phyloP scores from a whole-genome alignment of 352 stramenopile species.

The Globisporangium ultimum region DNA sequence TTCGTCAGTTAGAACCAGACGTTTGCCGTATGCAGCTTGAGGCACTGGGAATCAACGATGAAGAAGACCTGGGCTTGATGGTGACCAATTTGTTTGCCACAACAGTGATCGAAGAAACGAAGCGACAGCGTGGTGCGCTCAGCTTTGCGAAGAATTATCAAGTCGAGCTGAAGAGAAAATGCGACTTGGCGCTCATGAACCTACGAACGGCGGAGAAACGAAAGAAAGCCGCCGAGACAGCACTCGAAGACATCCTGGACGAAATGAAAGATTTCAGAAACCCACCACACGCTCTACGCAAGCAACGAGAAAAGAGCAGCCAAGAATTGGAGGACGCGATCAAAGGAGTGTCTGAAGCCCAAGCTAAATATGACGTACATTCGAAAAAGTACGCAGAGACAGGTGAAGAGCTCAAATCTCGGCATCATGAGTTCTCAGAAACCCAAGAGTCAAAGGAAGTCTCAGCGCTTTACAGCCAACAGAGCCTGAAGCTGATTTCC shows the following conservation, averaged over 20 bases:
- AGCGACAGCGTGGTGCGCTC: conserved; percentile 21
- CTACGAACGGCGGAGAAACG: conserved; percentile 21
- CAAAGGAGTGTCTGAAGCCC: conserved; percentile 11
- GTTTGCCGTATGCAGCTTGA: conserved; percentile 19
- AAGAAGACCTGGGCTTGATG: conserved; percentile 44
- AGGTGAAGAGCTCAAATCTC: conserved; percentile 14
- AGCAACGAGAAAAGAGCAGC: conserved; percentile 25
- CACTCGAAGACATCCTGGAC: conserved; percentile 34
- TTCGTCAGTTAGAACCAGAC: conserved; percentile 8
- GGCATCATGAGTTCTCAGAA: conserved; percentile 19
- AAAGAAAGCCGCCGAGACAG: conserved; percentile 18
- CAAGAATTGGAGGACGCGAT: conserved; percentile 30
- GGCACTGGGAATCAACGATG: conserved; percentile 33
- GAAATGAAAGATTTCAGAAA: conserved; percentile 64
- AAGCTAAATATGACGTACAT: conserved; percentile 15
- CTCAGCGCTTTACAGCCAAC: conserved; percentile 49
- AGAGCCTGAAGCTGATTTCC: conserved; percentile 33
- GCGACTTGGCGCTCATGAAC: conserved; percentile 33
- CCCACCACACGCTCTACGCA: conserved; percentile 46
- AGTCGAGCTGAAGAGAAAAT: conserved; percentile 21
- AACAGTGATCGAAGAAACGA: conserved; percentile 30
- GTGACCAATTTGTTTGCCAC: conserved; percentile 51
- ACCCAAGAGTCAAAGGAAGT: conserved; percentile 43
- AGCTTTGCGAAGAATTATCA: neutral
- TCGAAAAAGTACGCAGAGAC: conserved; percentile 10